phyloP scores from a whole-genome alignment of 2,329 filamentous ascomycete species.

The Ophiobolus disseminans region DNA sequence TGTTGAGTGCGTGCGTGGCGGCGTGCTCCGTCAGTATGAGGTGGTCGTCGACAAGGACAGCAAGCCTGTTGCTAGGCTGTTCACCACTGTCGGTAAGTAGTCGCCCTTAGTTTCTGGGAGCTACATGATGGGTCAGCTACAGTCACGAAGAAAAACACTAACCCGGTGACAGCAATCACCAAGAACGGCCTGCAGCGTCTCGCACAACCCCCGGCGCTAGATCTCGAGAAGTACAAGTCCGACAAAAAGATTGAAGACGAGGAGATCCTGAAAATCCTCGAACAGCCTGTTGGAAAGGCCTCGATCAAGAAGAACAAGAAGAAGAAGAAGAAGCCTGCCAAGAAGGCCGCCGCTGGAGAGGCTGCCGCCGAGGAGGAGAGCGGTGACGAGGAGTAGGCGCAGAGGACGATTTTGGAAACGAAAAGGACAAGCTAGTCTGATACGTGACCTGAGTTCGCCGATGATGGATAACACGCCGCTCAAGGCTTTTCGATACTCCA shows the following conservation, averaged over 20 bases:
- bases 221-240: conserved; percentile 83
- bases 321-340: conserved; percentile 74
- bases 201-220: conserved; percentile 75
- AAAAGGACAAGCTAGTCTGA: too few relatives aligned
- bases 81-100: conserved; percentile 91
- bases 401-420: conserved; percentile 4
- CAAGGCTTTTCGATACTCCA: too few relatives aligned
- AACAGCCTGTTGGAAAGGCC: conserved; percentile 75
- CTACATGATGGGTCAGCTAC: background rate
- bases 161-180: conserved; percentile 74
- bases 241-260: conserved; percentile 98
- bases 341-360: conserved; percentile 65
- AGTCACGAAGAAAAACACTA: conserved; percentile 8
- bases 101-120: background rate
- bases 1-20: conserved; percentile 92
- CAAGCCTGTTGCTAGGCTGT: conserved; percentile 80
- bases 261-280: conserved; percentile 92
- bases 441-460: conserved; percentile 3
- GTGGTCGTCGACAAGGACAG: conserved; percentile 93
- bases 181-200: conserved; percentile 96
- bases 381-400: conserved; percentile 46
- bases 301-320: conserved; percentile 83
- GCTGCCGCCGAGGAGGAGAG: conserved; percentile 53
- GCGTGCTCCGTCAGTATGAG: conserved; percentile 95
- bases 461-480: too few relatives aligned